A percentile compares a stretch with the other conserved stretches of the same genome.
Evolutionary conservation across 1,284 basidiomycete genomes (phyloP).

Genomic region (Tranzscheliella williamsii): DNA sequence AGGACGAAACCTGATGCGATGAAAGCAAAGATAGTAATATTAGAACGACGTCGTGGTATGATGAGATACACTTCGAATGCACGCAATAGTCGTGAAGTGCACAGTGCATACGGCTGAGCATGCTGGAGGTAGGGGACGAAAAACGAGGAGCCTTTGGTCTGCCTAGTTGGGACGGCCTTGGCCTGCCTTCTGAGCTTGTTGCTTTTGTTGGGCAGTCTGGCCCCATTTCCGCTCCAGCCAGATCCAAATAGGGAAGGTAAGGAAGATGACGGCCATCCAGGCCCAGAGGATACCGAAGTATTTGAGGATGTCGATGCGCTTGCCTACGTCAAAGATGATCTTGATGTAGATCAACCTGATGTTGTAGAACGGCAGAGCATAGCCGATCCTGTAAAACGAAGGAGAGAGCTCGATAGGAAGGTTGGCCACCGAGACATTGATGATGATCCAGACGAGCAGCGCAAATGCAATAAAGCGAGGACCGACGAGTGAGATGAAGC

Average conservation of each 20-base stretch:
- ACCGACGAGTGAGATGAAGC: slow-evolving; percentile 43
- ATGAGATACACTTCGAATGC: too few species aligned
- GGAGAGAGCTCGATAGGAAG: slow-evolving; percentile 36
- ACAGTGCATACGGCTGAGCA: too few species aligned
- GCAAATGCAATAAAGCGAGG: slow-evolving; percentile 47
- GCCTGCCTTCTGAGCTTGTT: not conserved
- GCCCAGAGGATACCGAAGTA: slow-evolving; percentile 55
- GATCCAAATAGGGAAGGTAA: slow-evolving; percentile 52
- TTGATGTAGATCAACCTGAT: slow-evolving; percentile 47
- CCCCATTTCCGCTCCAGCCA: slow-evolving; percentile 27
- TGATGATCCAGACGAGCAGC: slow-evolving; percentile 51
- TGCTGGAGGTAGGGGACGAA: too few species aligned
- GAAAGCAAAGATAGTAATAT: too few species aligned
- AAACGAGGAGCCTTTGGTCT: too few species aligned
- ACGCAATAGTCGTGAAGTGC: too few species aligned
- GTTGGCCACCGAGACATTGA: slow-evolving; percentile 50
- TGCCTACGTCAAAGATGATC: slow-evolving; percentile 51
- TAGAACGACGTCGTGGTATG: too few species aligned
- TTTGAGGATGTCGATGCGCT: slow-evolving; percentile 45
- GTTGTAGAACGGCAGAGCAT: slow-evolving; percentile 56
- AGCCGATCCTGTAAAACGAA: slow-evolving; percentile 48
- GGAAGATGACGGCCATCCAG: slow-evolving; percentile 44
- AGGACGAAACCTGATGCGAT: too few species aligned
- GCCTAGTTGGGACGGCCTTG: too few species aligned
- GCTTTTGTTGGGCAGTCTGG: slow-evolving; percentile 12